Conservation (phyloP, 2,329 filamentous ascomycete genomes). For the Botrytis tulipae region DNA sequence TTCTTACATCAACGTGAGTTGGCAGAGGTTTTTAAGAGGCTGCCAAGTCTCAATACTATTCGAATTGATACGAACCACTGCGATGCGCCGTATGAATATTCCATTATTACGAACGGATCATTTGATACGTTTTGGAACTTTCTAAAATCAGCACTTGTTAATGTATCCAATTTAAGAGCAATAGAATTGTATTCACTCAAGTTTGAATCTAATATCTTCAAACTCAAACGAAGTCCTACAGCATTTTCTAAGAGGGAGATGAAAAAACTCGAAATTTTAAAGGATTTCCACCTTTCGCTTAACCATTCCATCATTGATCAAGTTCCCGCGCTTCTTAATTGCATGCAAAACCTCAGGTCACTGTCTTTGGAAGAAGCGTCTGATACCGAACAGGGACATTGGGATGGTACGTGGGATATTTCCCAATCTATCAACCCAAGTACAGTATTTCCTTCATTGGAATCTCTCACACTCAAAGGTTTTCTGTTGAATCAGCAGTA, state of each 20-base stretch:
- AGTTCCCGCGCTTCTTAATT: neutral
- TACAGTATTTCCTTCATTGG: neutral
- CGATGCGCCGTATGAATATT: too few species aligned
- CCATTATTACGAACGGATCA: too few species aligned
- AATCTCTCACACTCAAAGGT: neutral
- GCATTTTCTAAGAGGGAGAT: neutral
- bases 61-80: too few species aligned
- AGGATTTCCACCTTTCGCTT: neutral
- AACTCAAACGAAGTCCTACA: too few species aligned
- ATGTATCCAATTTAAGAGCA: neutral
- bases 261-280: neutral
- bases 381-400: too few species aligned
- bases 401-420: neutral
- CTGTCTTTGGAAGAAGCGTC: neutral
- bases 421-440: neutral
- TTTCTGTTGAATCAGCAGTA: neutral
- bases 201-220: neutral
- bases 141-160: neutral
- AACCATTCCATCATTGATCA: fast-evolving
- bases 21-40: neutral
- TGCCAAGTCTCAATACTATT: neutral
- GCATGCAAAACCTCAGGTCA: neutral
- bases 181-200: neutral
- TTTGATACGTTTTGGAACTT: neutral
- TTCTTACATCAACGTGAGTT: neutral